Evolutionary conservation across 768 basidiomycete species (phyloP), one percentile per base, ranked within the genome.

Genomic region (Lactarius psammicola): DNA sequence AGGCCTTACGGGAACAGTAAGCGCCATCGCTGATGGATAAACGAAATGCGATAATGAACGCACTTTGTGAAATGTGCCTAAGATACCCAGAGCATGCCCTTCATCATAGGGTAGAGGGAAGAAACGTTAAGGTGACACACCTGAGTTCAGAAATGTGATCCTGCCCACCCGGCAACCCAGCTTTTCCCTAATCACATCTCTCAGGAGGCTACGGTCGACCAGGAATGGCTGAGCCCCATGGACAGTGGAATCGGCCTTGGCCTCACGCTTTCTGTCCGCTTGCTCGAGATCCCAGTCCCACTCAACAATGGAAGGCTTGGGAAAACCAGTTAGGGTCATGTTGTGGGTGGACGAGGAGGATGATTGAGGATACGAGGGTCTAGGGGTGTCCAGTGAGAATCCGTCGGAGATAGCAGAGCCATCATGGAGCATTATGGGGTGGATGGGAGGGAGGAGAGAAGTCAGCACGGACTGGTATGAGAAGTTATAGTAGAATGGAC

Each of bases 41-140:
- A 68, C 69, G 46, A 65, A 72, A 57, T 23, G 58, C 40, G 13
- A 57, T 38, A 51, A 65, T 18, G 18, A 53, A 71, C 75, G 77
- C 28, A 82, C 90, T 79, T 94, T 94, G 75, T 94, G 92, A 77
- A 94, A 94, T 1, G 92, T 93, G 30, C 92, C 91, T 90, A 60
- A 23, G 31, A 38, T 59, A 34, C 26, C 31, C 40, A 64, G 60
- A 30, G 49, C 71, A 55, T 31, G 20, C 53, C 26, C 31, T 67
- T 44, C 67, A 46, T 51, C 26, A 26, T 31, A 33, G 31, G 53
- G 65, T 66, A 34, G 68, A 64, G 64, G 73, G 68, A 68, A 61
- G 51, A 54, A 58, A 38, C 58, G 56, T 28, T 54, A 7, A 20
- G 10, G 54, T 56, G 62, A 78, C 87, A 69, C 72, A 85, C 90